Percentiles rank a stretch among this genome's conserved stretches.
Conservation (phyloP, 2,329 filamentous ascomycete species). For the Xylaria hypoxylon region DNA sequence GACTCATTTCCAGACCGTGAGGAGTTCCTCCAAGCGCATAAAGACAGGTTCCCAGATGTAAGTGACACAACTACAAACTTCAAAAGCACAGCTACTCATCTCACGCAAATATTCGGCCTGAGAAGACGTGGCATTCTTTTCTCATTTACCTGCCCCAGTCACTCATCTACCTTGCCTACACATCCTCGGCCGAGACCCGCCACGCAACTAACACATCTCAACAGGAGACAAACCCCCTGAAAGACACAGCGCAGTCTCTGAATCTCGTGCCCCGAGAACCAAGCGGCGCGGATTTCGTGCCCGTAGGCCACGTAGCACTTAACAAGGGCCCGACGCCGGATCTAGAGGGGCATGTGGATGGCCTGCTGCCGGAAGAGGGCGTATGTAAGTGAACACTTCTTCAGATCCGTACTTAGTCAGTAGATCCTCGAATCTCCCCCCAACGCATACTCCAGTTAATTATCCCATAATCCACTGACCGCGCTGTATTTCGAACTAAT, state of each 20-base stretch:
- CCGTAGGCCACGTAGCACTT: slow-evolving; percentile 27
- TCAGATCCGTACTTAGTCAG: too few species aligned
- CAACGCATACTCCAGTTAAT: too few species aligned
- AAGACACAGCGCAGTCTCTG: slow-evolving; percentile 1
- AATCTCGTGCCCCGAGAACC: background rate
- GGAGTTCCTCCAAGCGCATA: slow-evolving; percentile 19
- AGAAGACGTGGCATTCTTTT: too few species aligned
- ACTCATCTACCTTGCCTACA: too few species aligned
- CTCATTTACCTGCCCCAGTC: too few species aligned
- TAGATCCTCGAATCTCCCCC: too few species aligned
- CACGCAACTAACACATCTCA: too few species aligned
- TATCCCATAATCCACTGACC: background rate
- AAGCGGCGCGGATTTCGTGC: slow-evolving; percentile 6
- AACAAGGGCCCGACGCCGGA: slow-evolving; percentile 21
- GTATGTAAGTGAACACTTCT: slow-evolving; percentile 25
- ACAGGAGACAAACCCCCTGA: too few species aligned
- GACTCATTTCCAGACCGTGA: slow-evolving; percentile 11
- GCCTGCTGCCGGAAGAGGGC: slow-evolving; percentile 8
- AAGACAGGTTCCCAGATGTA: slow-evolving; percentile 13
- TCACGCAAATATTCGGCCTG: too few species aligned
- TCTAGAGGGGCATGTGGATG: background rate
- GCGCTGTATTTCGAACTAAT: background rate
- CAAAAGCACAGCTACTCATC: too few species aligned
- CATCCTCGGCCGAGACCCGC: too few species aligned
- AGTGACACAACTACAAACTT: background rate